phyloP scores from a whole-genome alignment of 2,329 filamentous ascomycete species.

The Hypoxylon sp. region DNA sequence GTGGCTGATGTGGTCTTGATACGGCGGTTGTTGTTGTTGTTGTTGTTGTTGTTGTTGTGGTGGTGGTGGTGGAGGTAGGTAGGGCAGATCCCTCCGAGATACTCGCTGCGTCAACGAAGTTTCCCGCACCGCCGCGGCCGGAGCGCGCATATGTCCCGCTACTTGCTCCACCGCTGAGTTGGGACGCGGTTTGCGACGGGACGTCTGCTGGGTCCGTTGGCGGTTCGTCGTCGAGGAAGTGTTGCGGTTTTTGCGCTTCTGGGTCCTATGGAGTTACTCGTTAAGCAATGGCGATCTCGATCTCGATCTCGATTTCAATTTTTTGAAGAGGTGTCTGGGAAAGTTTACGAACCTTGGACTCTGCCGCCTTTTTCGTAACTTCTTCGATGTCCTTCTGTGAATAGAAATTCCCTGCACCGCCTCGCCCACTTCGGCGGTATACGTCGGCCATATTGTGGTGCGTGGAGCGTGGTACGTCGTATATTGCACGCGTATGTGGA shows the following conservation, averaged over 20 bases:
- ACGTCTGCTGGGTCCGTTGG: constrained; percentile 45
- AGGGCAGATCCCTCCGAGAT: constrained; percentile 23
- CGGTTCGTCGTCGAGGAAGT: constrained; percentile 44
- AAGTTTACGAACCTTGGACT: constrained; percentile 44
- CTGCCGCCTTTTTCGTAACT: constrained; percentile 48
- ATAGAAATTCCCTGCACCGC: constrained; percentile 76
- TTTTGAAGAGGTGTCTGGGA: not conserved
- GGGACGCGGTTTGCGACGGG: constrained; percentile 44
- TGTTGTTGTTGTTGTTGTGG: too few relatives aligned
- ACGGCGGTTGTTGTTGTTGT: constrained; percentile 12
- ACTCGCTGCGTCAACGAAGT: constrained; percentile 62
- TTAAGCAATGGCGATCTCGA: not conserved
- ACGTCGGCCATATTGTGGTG: constrained; percentile 56
- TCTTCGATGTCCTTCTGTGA: constrained; percentile 67
- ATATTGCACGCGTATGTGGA: constrained; percentile 10
- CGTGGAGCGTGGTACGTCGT: constrained; percentile 9
- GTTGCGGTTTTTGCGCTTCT: constrained; percentile 57
- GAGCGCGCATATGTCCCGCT: constrained; percentile 57
- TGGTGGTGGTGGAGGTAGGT: constrained; percentile 3
- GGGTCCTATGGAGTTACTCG: constrained; percentile 54
- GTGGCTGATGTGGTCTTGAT: not conserved
- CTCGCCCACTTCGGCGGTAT: constrained; percentile 70
- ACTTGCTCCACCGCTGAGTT: constrained; percentile 37
- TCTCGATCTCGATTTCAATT: constrained; percentile 7
- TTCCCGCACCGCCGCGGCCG: constrained; percentile 75